Evolutionary conservation across 305 asterid genomes (phyloP).

Genomic region (Fraxinus sp.): DNA sequence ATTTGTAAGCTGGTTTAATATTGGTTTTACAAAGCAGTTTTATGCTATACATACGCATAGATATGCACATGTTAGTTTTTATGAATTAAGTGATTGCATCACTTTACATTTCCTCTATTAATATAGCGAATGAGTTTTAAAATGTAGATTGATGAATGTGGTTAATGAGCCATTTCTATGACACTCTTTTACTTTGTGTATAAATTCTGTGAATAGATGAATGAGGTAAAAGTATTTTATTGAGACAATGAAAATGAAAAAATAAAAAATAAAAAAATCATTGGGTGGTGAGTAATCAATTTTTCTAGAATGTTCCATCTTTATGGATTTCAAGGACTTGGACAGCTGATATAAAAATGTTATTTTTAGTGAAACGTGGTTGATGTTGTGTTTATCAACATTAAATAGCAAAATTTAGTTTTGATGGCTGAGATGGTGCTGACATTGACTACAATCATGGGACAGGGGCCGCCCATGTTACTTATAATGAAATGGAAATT

Average conservation of each 20-base stretch:
- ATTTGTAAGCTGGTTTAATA: neutral
- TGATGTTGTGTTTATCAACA: neutral
- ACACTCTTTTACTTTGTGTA: neutral
- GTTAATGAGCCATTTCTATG: constrained; percentile 1
- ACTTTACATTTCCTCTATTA: neutral
- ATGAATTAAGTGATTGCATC: constrained; percentile 7
- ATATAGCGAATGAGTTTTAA: constrained; percentile 6
- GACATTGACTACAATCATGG: neutral
- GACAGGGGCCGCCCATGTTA: neutral
- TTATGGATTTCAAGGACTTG: neutral
- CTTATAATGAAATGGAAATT: constrained; percentile 1
- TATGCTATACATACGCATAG: neutral
- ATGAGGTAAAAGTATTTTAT: neutral
- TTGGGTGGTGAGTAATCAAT: neutral
- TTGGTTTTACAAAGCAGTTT: neutral
- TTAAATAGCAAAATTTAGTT: neutral
- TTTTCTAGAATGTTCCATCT: neutral
- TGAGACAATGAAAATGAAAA: neutral
- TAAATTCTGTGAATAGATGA: constrained; percentile 1
- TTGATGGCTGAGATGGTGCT: neutral
- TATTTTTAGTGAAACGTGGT: neutral
- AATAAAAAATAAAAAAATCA: neutral
- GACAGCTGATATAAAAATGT: neutral
- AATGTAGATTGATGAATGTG: neutral
- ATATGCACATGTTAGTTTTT: neutral